phyloP scores from a whole-genome alignment of 1,139 yeast species.

The Yamadazyma epiphylla region DNA sequence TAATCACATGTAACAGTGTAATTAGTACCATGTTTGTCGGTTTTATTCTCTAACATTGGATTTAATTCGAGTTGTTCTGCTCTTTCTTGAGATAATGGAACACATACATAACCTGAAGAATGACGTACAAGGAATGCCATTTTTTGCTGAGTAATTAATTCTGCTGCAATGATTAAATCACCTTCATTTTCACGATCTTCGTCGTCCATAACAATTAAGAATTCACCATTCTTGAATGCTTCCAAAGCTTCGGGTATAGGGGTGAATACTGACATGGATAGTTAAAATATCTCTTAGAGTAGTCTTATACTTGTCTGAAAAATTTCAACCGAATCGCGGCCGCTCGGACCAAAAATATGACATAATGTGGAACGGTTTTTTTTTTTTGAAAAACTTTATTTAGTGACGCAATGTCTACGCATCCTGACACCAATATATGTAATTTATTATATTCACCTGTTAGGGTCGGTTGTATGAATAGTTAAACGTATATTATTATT shows the following conservation, averaged over 20 bases:
- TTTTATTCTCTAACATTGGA: slow-evolving; percentile 59
- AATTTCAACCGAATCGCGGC: neutral
- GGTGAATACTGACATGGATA: slow-evolving; percentile 37
- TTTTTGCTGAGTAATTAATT: slow-evolving; percentile 69
- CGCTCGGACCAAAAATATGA: too few species aligned
- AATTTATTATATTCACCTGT: too few species aligned
- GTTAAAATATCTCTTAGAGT: neutral
- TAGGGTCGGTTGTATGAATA: too few species aligned
- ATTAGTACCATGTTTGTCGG: slow-evolving; percentile 95
- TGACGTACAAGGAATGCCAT: slow-evolving; percentile 95
- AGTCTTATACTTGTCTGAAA: too few species aligned
- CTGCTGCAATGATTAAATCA: slow-evolving; percentile 90
- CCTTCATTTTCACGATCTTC: slow-evolving; percentile 97
- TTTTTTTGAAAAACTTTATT: too few species aligned
- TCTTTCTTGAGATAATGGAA: slow-evolving; percentile 70
- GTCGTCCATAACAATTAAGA: slow-evolving; percentile 92
- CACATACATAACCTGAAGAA: slow-evolving; percentile 91
- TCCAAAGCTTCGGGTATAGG: slow-evolving; percentile 72
- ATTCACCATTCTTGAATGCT: slow-evolving; percentile 83
- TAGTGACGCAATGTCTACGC: too few species aligned
- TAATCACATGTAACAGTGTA: slow-evolving; percentile 91
- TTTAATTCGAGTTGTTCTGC: slow-evolving; percentile 83
- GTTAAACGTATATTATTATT: too few species aligned
- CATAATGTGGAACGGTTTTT: too few species aligned
- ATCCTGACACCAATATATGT: too few species aligned